Evolutionary conservation across 148 eudicot genomes (phyloP), one percentile per base, ranked within the genome.

Genomic region (Persicaria tinctoria): DNA sequence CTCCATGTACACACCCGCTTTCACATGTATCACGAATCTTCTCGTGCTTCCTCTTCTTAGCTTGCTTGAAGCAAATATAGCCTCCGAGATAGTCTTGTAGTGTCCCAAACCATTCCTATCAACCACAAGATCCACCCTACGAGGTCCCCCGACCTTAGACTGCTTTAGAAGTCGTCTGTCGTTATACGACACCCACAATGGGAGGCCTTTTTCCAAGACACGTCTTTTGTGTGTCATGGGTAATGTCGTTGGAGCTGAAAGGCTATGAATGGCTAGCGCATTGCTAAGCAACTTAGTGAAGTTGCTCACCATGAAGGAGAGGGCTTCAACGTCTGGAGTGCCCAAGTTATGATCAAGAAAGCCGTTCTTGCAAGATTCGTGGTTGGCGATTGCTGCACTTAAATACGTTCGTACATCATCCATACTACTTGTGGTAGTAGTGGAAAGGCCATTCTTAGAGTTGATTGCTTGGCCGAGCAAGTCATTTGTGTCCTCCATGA

Each of bases 281-380:
- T 84, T 86, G 59, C 86, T 74, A 12, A 90, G 79, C 41, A 80
- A 75, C 82, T 76, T 77, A 44, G 90, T 79, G 56, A 82, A 86
- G 64, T 85, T 73, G 71, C 60, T 77, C 44, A 80, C 7, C 41
- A 68, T 53, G 17, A 62, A 68, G 0, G 84, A 83, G 44, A 75
- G 82, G 2, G 82, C 48, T 27, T 83, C 12, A 44, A 80, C 76
- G 59, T 82, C 77, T 16, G 23, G 51, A 20, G 81, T 80, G 20
- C 85, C 20, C 27, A 84, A 56, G 45, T 84, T 79, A 23, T 85
- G 80, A 45, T 88, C 94, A 16, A 8, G 18, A 72, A 90, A 90
- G 12, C 95, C 91, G 56, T 80, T 82, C 78, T 77, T 75, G 81
- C 91, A 88, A 10, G 95, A 86, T 74, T 90, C 84, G 8, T 86